phyloP scores from a whole-genome alignment of 1,139 yeast genomes.

The Magnusiomyces sp. region DNA sequence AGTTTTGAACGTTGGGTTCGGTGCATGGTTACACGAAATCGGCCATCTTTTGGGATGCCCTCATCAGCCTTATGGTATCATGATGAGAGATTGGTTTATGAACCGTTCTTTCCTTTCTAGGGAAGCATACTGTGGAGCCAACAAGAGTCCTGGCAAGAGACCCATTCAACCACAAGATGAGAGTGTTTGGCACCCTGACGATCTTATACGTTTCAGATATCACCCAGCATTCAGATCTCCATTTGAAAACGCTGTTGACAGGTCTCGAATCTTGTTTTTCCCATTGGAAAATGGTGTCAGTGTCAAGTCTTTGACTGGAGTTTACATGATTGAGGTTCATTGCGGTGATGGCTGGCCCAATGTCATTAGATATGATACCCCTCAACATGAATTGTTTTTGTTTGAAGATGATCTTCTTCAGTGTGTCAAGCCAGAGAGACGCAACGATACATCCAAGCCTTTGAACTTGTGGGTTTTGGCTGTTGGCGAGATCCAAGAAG shows the following conservation, averaged over 20 bases:
- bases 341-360: slow-evolving; percentile 58
- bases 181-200: slow-evolving; percentile 84
- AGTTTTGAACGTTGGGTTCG: slow-evolving; percentile 74
- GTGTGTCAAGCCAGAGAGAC: slow-evolving; percentile 24
- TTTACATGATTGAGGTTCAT: slow-evolving; percentile 60
- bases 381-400: slow-evolving; percentile 44
- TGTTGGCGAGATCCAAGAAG: slow-evolving; percentile 28
- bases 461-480: slow-evolving; percentile 38
- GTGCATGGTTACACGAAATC: slow-evolving; percentile 93
- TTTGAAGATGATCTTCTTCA: slow-evolving; percentile 40
- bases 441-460: slow-evolving; percentile 33
- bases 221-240: slow-evolving; percentile 78
- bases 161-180: slow-evolving; percentile 52
- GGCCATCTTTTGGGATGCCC: slow-evolving; percentile 91
- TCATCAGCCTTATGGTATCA: slow-evolving; percentile 81
- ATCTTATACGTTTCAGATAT: slow-evolving; percentile 62
- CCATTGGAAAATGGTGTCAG: slow-evolving; percentile 43
- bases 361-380: slow-evolving; percentile 55
- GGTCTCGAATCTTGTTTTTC: slow-evolving; percentile 36
- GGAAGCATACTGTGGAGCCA: slow-evolving; percentile 52
- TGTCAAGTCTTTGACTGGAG: slow-evolving; percentile 53
- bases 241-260: slow-evolving; percentile 40
- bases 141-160: slow-evolving; percentile 37
- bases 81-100: slow-evolving; percentile 66
- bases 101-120: slow-evolving; percentile 75